Evolutionary conservation across 306 rosid species (phyloP), one percentile per base, ranked within the genome.

Genomic region (Bauhinia variegata): DNA sequence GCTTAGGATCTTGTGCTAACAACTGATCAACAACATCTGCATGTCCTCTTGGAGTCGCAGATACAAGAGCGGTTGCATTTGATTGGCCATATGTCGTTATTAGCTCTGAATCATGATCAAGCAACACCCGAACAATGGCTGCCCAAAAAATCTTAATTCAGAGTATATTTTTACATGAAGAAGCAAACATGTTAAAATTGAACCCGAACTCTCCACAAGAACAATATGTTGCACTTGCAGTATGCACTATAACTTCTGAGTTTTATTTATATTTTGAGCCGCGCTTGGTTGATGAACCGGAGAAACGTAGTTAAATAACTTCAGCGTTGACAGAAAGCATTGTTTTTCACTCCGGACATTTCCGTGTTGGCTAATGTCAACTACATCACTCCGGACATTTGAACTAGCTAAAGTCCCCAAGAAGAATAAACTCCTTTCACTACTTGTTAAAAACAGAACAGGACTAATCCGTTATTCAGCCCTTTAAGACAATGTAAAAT

Each of bases 1-100:
- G 80, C 60, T 78, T 79, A 36, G 83, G 82, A 81, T 92, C 82
- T 5, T 6, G 43, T 0, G 72, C 49, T 11, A 92, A 60, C 77
- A 92, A 78, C 31, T 42, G 79, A 8, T 81, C 69, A 56, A 92
- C 92, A 8, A 92, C 89, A 5, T 67, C 81, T 1, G 83, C 69
- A 76, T 92, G 88, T 38, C 96, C 93, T 68, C 84, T 76, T 19
- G 95, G 76, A 57, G 96, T 89, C 2, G 96, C 93, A 0, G 98
- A 71, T 46, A 87, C 74, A 36, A 92, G 92, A 75, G 98, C 96
- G 42, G 93, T 92, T 42, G 96, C 80, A 59, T 92, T 86, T 39
- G 96, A 84, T 46, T 79, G 98, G 1, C 91, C 92, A 51, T 86
- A 46, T 18, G 98, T 92, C 76, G 87, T 83, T 66, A 86, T 78